Percentiles rank a stretch among this genome's conserved stretches.
These are phyloP conservation scores for Chaetothyriales sp. DNA, from an alignment of 2,329 filamentous ascomycete genomes.

Conservation along the genomic window DNA sequence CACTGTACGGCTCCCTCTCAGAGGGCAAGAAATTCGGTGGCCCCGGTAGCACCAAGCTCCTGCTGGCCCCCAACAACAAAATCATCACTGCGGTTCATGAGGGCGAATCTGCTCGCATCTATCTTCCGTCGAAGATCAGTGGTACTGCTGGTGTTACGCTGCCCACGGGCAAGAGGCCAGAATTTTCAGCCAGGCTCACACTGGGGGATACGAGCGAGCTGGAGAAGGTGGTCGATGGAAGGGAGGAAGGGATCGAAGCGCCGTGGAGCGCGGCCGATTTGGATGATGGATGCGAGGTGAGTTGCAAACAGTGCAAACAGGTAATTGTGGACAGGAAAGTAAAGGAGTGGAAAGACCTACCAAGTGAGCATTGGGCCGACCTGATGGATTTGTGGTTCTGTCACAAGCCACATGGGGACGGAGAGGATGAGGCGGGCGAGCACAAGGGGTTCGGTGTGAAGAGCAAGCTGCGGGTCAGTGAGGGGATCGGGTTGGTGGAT, in stretches of 20 bases:
- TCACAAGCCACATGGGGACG: slow-evolving; percentile 58
- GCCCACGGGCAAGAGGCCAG: slow-evolving; percentile 29
- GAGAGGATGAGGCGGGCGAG: slow-evolving; percentile 36
- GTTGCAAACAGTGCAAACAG: slow-evolving; percentile 27
- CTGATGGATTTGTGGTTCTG: slow-evolving; percentile 99
- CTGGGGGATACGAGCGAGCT: slow-evolving; percentile 28
- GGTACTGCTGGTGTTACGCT: slow-evolving; percentile 37
- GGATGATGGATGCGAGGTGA: slow-evolving; percentile 28
- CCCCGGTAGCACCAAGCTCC: slow-evolving; percentile 26
- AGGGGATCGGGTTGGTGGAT: slow-evolving; percentile 65
- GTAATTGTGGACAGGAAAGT: slow-evolving; percentile 25
- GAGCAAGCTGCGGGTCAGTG: slow-evolving; percentile 53
- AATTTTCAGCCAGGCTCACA: slow-evolving; percentile 42
- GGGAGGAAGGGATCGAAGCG: slow-evolving; percentile 9
- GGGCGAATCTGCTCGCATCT: slow-evolving; percentile 30
- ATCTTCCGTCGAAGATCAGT: slow-evolving; percentile 34
- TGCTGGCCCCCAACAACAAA: slow-evolving; percentile 31
- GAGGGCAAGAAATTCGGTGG: slow-evolving; percentile 26
- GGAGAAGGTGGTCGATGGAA: slow-evolving; percentile 6
- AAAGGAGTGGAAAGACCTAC: slow-evolving; percentile 72
- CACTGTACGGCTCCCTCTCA: slow-evolving; percentile 41
- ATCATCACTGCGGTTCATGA: slow-evolving; percentile 34
- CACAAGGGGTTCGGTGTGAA: slow-evolving; percentile 73
- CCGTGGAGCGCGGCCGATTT: slow-evolving; percentile 22
- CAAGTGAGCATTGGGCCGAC: slow-evolving; percentile 95